phyloP scores from a whole-genome alignment of 2,329 filamentous ascomycete genomes.

The Sordariomycetes sp. region DNA sequence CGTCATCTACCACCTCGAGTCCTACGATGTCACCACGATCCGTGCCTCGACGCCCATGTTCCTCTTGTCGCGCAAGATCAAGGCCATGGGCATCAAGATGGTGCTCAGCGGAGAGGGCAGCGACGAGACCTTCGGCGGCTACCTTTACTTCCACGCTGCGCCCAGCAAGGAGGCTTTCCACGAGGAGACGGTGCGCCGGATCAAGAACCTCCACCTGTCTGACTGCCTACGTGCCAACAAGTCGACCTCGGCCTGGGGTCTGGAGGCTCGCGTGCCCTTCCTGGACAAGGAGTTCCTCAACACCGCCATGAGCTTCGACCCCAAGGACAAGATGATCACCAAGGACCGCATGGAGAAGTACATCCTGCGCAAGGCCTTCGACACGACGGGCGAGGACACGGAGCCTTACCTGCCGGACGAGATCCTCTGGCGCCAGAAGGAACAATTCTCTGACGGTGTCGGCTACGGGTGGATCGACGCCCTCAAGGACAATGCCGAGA shows the following conservation, averaged over 20 bases:
- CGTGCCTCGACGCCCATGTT: conserved; percentile 99
- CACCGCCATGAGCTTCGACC: conserved; percentile 86
- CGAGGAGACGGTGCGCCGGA: conserved; percentile 83
- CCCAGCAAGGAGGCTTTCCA: conserved; percentile 91
- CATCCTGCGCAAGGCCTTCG: conserved; percentile 95
- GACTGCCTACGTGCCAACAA: conserved; percentile 98
- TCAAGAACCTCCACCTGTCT: conserved; percentile 94
- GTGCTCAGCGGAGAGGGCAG: conserved; percentile 93
- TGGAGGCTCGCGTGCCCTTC: conserved; percentile 96
- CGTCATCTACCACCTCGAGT: conserved; percentile 96
- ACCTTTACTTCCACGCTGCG: conserved; percentile 96
- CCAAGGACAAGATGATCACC: conserved; percentile 90
- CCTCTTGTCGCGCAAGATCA: conserved; percentile 94
- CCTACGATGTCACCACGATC: conserved; percentile 97
- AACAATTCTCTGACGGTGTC: conserved; percentile 97
- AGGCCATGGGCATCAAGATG: conserved; percentile 99
- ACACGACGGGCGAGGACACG: conserved; percentile 77
- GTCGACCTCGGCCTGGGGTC: conserved; percentile 94
- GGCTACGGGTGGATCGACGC: conserved; percentile 99
- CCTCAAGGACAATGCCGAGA: conserved; percentile 87
- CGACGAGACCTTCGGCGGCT: conserved; percentile 97
- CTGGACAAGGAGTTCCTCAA: conserved; percentile 96
- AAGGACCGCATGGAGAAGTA: conserved; percentile 91
- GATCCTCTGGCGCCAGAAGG: conserved; percentile 98
- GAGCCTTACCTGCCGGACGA: conserved; percentile 88